A percentile compares a stretch with the other conserved stretches of the same genome.
These are phyloP conservation scores for Aspergillus bridgeri DNA, from an alignment of 495 filamentous ascomycete genomes.

Conservation along the genomic window DNA sequence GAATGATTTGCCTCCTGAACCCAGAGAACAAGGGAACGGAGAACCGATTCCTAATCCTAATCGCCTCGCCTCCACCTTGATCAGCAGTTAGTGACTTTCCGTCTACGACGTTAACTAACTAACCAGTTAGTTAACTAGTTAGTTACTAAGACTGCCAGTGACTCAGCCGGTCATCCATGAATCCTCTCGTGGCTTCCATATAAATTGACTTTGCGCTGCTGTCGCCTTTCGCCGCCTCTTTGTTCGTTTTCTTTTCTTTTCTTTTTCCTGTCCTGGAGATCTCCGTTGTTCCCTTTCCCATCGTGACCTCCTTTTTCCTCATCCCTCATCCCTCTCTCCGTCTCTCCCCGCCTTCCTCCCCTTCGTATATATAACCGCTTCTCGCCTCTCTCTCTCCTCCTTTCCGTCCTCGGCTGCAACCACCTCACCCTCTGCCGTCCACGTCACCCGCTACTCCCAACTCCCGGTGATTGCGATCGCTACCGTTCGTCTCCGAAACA, in stretches of 20 bases:
- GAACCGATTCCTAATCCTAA: no score
- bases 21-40: no score
- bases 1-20: no score
- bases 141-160: constrained; percentile 4
- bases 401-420: constrained; percentile 29
- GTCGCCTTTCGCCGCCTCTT: constrained; percentile 17
- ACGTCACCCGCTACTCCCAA: neutral
- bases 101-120: no score
- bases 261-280: constrained; percentile 3
- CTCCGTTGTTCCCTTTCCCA: constrained; percentile 2
- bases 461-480: neutral
- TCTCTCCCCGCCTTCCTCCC: neutral
- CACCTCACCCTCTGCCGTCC: constrained; percentile 32
- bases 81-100: no score
- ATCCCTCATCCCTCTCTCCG: constrained; percentile 1
- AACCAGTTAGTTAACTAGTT: no score
- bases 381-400: constrained; percentile 3
- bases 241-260: no score
- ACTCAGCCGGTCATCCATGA: constrained; percentile 19
- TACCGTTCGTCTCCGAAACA: neutral
- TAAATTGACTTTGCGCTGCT: constrained; percentile 28
- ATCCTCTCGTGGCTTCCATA: constrained; percentile 12
- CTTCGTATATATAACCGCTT: constrained; percentile 9
- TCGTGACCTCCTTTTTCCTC: constrained; percentile 1
- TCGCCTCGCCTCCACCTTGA: no score